Percentiles rank a stretch among this genome's conserved stretches.
Evolutionary conservation across 768 basidiomycete genomes (phyloP).

Genomic region (Amanita jacksonii): DNA sequence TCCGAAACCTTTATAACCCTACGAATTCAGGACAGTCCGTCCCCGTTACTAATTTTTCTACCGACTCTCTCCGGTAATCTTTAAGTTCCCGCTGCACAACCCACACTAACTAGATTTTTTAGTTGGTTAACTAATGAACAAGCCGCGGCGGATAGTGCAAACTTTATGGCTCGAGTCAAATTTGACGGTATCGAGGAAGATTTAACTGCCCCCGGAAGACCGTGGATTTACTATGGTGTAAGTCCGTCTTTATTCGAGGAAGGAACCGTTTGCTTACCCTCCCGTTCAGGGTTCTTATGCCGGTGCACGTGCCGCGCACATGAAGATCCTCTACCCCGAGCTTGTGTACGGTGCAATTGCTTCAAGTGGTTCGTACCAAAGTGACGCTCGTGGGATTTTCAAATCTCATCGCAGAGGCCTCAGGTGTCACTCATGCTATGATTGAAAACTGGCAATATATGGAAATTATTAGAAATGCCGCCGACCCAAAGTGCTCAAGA

Average conservation of each 20-base stretch:
- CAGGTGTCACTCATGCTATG: constrained; percentile 80
- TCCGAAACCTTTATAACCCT: background rate
- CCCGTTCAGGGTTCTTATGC: constrained; percentile 73
- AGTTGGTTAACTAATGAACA: constrained; percentile 90
- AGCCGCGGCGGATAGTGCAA: constrained; percentile 82
- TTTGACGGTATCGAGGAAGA: constrained; percentile 64
- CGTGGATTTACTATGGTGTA: constrained; percentile 94
- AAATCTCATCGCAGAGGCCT: background rate
- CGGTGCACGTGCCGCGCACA: constrained; percentile 88
- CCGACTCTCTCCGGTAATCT: constrained; percentile 65
- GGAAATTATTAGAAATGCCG: constrained; percentile 67
- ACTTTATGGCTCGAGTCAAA: constrained; percentile 78
- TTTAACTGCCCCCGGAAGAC: constrained; percentile 62
- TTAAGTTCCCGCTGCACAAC: constrained; percentile 1
- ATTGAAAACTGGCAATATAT: constrained; percentile 83
- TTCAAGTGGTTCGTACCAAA: constrained; percentile 51
- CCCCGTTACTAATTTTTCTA: constrained; percentile 68
- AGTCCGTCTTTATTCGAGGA: constrained; percentile 13
- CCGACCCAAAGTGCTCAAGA: constrained; percentile 51
- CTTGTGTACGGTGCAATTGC: constrained; percentile 85
- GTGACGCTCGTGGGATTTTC: background rate
- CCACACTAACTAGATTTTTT: background rate
- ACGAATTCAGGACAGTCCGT: constrained; percentile 50
- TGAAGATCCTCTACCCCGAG: constrained; percentile 80
- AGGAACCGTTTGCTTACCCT: background rate